Conservation (phyloP, 106 monocot species). For the Xerophyta viscosa region DNA sequence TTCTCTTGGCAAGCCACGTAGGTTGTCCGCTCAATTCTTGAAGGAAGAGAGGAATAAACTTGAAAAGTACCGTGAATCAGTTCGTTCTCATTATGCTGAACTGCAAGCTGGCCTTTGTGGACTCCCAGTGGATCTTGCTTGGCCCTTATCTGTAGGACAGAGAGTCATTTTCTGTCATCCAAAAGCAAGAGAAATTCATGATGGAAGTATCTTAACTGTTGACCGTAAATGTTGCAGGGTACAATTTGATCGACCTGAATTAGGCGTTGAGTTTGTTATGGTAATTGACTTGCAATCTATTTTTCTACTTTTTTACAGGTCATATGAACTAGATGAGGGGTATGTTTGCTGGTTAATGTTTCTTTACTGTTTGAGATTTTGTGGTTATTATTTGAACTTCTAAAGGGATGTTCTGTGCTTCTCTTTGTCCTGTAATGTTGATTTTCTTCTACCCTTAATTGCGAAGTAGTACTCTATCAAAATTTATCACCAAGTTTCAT, state of each 20-base stretch:
- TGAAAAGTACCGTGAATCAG: conserved; percentile 84
- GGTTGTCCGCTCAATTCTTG: conserved; percentile 73
- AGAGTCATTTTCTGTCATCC: conserved; percentile 98
- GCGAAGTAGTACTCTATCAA: too few relatives aligned
- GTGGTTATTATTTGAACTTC: too few relatives aligned
- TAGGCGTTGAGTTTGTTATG: conserved; percentile 92
- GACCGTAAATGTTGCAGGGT: conserved; percentile 76
- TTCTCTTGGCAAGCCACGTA: conserved; percentile 95
- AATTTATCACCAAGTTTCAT: too few relatives aligned
- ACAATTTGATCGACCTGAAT: conserved; percentile 92
- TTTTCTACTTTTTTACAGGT: too few relatives aligned
- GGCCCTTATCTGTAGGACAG: conserved; percentile 92
- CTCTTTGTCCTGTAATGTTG: too few relatives aligned
- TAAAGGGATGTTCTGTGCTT: too few relatives aligned
- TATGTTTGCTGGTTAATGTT: too few relatives aligned
- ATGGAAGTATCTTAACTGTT: conserved; percentile 92
- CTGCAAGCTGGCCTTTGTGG: conserved; percentile 68
- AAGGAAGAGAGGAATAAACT: conserved; percentile 87
- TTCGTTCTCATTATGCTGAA: conserved; percentile 81
- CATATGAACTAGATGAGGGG: too few relatives aligned
- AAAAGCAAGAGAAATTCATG: conserved; percentile 94
- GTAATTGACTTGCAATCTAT: conserved; percentile 53
- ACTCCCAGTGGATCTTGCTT: conserved; percentile 79
- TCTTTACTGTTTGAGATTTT: too few relatives aligned
- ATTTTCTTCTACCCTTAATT: too few relatives aligned